These are phyloP conservation scores for Collybia sp. DNA, from an alignment of 768 basidiomycete species.

Conservation along the genomic window DNA sequence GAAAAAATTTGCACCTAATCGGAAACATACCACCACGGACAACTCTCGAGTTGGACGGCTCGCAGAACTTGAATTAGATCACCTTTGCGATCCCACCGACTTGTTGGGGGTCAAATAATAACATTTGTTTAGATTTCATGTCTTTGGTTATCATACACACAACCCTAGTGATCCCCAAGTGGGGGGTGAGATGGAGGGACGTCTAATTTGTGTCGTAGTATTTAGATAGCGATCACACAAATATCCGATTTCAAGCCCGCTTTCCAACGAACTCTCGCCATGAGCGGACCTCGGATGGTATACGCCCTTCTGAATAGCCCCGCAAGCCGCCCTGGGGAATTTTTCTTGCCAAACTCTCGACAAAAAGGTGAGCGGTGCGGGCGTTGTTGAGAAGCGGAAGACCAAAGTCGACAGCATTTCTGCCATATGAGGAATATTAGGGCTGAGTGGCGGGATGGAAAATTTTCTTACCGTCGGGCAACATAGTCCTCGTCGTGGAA, in stretches of 20 bases:
- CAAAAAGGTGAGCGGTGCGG: constrained; percentile 83
- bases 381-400: constrained; percentile 89
- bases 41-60: constrained; percentile 10
- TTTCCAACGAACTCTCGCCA: constrained; percentile 88
- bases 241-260: constrained; percentile 40
- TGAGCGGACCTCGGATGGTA: constrained; percentile 87
- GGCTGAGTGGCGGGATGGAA: not conserved
- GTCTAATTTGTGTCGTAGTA: no score
- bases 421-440: constrained; percentile 16
- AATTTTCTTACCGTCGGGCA: constrained; percentile 66
- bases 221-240: constrained; percentile 7
- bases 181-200: not conserved
- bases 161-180: constrained; percentile 17
- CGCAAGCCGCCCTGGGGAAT: constrained; percentile 75
- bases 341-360: constrained; percentile 82
- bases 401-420: constrained; percentile 96
- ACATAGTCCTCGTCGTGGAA: constrained; percentile 94
- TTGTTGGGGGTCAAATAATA: constrained; percentile 12
- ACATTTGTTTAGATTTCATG: not conserved
- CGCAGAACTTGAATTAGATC: constrained; percentile 37
- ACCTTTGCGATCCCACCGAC: constrained; percentile 48
- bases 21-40: not conserved
- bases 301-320: constrained; percentile 79
- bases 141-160: constrained; percentile 4
- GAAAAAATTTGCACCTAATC: not conserved